Evolutionary conservation across 2,329 filamentous ascomycete species (phyloP).

Genomic region (Fusarium succisae): DNA sequence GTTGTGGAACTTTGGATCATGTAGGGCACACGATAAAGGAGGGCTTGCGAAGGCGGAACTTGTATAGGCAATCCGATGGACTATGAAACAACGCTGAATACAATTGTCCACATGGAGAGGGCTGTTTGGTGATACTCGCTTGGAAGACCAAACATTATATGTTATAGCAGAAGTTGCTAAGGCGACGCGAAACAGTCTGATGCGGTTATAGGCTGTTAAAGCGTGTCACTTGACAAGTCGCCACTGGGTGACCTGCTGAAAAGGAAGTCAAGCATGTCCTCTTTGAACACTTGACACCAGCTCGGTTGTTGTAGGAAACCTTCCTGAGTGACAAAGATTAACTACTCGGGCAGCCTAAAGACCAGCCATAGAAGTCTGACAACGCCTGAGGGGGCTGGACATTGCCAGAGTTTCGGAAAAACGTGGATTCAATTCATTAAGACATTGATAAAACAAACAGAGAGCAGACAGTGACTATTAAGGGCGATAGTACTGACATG

Average conservation of each 20-base stretch:
- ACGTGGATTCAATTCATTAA: not conserved
- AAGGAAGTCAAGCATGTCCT: constrained; percentile 2
- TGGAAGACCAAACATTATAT: not conserved
- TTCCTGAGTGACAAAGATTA: no score
- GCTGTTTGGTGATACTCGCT: not conserved
- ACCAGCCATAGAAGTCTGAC: no score
- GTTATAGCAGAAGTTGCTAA: not conserved
- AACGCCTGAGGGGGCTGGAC: no score
- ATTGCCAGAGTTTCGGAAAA: no score
- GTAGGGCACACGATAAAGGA: not conserved
- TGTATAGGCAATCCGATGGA: not conserved
- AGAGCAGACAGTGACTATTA: not conserved
- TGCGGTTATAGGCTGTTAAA: not conserved
- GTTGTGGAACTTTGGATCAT: not conserved
- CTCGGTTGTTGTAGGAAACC: no score
- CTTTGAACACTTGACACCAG: no score
- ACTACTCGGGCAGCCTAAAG: no score
- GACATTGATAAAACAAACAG: not conserved
- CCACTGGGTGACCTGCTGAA: constrained; percentile 1
- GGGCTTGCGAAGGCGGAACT: not conserved
- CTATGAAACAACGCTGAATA: not conserved
- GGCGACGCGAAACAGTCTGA: not conserved
- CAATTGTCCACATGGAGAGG: not conserved
- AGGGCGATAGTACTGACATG: rapidly evolving
- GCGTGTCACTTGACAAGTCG: not conserved